A percentile compares a stretch with the other conserved stretches of the same genome.
Conservation (phyloP, 2,329 filamentous ascomycete genomes). For the Fusarium newnesense region DNA sequence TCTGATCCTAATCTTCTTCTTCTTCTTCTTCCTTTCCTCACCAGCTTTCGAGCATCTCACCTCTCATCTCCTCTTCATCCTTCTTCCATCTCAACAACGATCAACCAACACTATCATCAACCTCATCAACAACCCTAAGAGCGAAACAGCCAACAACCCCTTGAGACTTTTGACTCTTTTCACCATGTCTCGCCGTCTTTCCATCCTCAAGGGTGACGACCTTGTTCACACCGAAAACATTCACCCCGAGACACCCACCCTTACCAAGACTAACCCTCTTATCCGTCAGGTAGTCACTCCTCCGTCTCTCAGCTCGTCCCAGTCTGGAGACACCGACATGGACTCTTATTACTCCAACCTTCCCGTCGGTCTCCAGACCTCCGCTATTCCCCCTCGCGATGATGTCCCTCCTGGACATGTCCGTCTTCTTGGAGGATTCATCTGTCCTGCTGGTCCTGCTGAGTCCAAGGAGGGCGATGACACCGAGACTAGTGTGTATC, state of each 20-base stretch:
- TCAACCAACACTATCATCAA: background rate
- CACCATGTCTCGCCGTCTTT: background rate
- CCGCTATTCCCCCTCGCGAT: background rate
- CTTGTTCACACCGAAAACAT: background rate
- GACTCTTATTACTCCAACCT: fast-evolving
- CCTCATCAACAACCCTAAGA: too few species aligned
- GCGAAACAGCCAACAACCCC: background rate
- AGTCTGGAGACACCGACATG: background rate
- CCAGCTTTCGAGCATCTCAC: background rate
- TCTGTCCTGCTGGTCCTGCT: background rate
- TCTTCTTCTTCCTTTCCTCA: background rate
- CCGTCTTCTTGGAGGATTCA: background rate
- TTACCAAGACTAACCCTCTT: background rate
- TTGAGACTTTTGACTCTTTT: background rate
- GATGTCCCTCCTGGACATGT: background rate
- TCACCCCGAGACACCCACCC: background rate
- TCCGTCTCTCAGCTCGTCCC: background rate
- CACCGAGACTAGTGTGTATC: background rate
- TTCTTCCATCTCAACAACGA: background rate
- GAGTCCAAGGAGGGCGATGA: background rate
- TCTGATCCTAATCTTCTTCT: background rate
- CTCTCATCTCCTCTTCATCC: background rate
- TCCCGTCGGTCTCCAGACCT: background rate
- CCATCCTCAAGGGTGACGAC: background rate
- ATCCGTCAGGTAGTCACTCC: background rate